phyloP scores from a whole-genome alignment of 2,329 filamentous ascomycete genomes.

The Coniochaeta sp. region DNA sequence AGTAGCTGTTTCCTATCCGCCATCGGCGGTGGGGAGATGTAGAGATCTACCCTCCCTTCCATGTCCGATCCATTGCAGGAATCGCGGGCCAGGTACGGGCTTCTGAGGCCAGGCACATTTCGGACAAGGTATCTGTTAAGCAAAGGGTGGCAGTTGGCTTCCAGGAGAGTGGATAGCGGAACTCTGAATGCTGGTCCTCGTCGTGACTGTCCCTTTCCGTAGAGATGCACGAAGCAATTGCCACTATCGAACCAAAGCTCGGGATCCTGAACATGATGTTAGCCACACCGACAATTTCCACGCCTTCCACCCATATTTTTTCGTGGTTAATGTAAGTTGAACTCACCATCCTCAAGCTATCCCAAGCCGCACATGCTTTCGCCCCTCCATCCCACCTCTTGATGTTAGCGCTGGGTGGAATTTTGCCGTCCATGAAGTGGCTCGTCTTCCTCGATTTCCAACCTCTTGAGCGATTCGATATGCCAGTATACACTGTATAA shows the following conservation, averaged over 20 bases:
- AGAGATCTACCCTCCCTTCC: constrained; percentile 47
- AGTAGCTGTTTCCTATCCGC: constrained; percentile 47
- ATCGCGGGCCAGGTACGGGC: constrained; percentile 4
- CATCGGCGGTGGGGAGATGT: constrained; percentile 57
- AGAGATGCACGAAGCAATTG: constrained; percentile 66
- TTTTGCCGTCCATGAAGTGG: constrained; percentile 21
- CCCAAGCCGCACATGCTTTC: constrained; percentile 36
- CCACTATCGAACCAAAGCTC: constrained; percentile 64
- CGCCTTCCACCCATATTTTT: no score
- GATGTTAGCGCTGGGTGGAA: constrained; percentile 22
- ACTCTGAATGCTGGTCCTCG: constrained; percentile 63
- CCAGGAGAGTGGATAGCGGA: constrained; percentile 49
- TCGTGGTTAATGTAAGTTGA: neutral
- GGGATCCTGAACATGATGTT: constrained; percentile 50
- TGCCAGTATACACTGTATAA: constrained; percentile 19
- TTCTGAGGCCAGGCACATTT: constrained; percentile 17
- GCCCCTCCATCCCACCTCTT: constrained; percentile 45
- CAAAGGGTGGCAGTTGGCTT: constrained; percentile 52
- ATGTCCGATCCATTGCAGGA: constrained; percentile 7
- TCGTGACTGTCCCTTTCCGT: constrained; percentile 56
- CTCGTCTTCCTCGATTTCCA: constrained; percentile 28
- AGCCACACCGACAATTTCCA: no score
- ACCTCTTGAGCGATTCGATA: constrained; percentile 23
- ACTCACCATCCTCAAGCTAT: constrained; percentile 39
- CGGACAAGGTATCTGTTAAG: constrained; percentile 43